Evolutionary conservation across 352 stramenopile genomes (phyloP).

Genomic region (Phytophthora agathidicida): DNA sequence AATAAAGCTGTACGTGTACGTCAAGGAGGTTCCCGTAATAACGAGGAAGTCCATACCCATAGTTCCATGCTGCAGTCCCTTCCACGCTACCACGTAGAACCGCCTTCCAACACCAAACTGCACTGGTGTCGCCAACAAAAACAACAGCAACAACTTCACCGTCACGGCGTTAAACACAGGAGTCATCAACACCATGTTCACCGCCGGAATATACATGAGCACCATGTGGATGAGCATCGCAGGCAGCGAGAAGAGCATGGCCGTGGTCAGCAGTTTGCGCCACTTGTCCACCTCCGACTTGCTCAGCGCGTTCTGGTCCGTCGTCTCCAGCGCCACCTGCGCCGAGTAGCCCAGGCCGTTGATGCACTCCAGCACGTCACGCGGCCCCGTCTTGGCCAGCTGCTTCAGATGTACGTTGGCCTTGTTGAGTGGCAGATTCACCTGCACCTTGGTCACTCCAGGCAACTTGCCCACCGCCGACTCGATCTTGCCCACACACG

Average conservation of each 20-base stretch:
- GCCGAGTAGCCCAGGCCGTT: constrained; percentile 62
- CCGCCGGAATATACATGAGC: constrained; percentile 74
- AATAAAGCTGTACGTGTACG: constrained; percentile 87
- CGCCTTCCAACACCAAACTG: constrained; percentile 83
- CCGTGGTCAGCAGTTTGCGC: constrained; percentile 69
- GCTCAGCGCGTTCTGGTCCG: constrained; percentile 69
- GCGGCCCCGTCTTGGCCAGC: constrained; percentile 72
- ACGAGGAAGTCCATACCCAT: constrained; percentile 93
- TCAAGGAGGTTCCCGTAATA: constrained; percentile 82
- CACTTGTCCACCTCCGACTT: constrained; percentile 82
- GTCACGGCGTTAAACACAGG: constrained; percentile 77
- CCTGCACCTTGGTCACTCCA: constrained; percentile 75
- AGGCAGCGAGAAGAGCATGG: constrained; percentile 85
- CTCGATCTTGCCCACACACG: constrained; percentile 76
- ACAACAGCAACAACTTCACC: constrained; percentile 86
- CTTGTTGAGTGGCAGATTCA: constrained; percentile 73
- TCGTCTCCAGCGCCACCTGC: constrained; percentile 57
- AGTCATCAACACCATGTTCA: constrained; percentile 76
- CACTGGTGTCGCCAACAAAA: constrained; percentile 80
- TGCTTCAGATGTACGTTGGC: constrained; percentile 82
- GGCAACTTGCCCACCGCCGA: constrained; percentile 59
- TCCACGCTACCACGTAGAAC: constrained; percentile 86
- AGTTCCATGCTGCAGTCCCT: constrained; percentile 81
- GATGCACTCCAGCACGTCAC: constrained; percentile 77
- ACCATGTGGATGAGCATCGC: constrained; percentile 91